These are phyloP conservation scores for Plasmodium sp. DNA, from an alignment of 169 alveolate species.

Conservation along the genomic window DNA sequence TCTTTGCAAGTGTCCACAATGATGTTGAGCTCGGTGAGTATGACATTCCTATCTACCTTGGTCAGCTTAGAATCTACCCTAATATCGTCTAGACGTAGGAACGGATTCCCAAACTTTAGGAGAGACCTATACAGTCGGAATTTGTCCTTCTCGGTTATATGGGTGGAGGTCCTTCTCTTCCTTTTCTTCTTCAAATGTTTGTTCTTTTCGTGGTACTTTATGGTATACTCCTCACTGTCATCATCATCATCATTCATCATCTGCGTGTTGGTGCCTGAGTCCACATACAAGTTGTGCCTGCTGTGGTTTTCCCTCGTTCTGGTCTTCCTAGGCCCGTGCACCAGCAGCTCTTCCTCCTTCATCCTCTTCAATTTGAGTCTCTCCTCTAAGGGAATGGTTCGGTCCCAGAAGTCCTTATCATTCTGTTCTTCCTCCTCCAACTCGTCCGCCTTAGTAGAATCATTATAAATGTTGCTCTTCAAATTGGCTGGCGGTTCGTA, in stretches of 20 bases:
- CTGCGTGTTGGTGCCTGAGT: neutral
- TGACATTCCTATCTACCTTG: constrained; percentile 83
- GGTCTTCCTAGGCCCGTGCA: constrained; percentile 91
- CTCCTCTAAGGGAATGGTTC: constrained; percentile 91
- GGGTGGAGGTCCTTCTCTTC: constrained; percentile 78
- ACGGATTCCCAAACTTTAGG: constrained; percentile 88
- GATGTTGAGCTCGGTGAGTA: constrained; percentile 84
- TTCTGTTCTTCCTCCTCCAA: constrained; percentile 81
- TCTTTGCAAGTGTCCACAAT: constrained; percentile 81
- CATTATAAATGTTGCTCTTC: constrained; percentile 77
- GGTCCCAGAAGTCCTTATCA: constrained; percentile 93
- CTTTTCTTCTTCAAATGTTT: constrained; percentile 69
- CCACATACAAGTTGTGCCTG: neutral
- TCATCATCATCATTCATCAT: constrained; percentile 22
- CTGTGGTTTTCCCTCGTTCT: constrained; percentile 81
- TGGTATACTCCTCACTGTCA: constrained; percentile 67
- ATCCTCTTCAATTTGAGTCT: constrained; percentile 85
- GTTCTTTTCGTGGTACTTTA: constrained; percentile 34
- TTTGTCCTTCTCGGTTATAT: constrained; percentile 84
- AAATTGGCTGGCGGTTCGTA: constrained; percentile 91
- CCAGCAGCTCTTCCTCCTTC: constrained; percentile 87
- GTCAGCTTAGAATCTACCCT: constrained; percentile 84
- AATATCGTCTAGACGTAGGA: constrained; percentile 87
- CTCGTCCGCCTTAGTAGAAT: constrained; percentile 78
- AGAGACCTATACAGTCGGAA: constrained; percentile 86